Evolutionary conservation across 1,284 basidiomycete genomes (phyloP).

Genomic region (Leccinum fallax): DNA sequence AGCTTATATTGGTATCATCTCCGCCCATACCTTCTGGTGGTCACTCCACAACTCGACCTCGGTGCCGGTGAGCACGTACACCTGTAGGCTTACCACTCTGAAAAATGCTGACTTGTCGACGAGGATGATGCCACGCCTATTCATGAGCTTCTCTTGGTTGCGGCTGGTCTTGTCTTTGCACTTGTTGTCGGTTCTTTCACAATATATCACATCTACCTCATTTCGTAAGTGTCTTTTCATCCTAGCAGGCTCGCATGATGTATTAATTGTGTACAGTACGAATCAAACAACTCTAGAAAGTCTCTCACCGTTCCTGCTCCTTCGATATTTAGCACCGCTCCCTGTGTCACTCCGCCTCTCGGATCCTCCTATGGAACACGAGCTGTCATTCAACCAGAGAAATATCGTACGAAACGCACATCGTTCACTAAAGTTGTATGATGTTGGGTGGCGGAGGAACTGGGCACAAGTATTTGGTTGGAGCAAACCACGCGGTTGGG

Average conservation of each 20-base stretch:
- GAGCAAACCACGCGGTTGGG: slow-evolving; percentile 51
- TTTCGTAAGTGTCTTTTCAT: slow-evolving; percentile 57
- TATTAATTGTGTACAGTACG: slow-evolving; percentile 50
- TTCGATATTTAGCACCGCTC: slow-evolving; percentile 66
- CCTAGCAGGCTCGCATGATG: neutral
- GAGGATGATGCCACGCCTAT: slow-evolving; percentile 70
- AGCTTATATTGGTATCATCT: slow-evolving; percentile 61
- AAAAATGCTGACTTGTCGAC: slow-evolving; percentile 8
- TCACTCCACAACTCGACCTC: slow-evolving; percentile 64
- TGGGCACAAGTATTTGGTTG: slow-evolving; percentile 68
- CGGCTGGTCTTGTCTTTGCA: slow-evolving; percentile 63
- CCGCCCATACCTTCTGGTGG: slow-evolving; percentile 59
- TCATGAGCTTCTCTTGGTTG: slow-evolving; percentile 67
- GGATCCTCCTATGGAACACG: slow-evolving; percentile 73
- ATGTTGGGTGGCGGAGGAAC: slow-evolving; percentile 77
- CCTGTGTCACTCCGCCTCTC: slow-evolving; percentile 55
- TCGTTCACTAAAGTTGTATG: slow-evolving; percentile 67
- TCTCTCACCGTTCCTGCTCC: slow-evolving; percentile 74
- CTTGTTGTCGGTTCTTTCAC: slow-evolving; percentile 78
- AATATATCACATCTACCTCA: slow-evolving; percentile 78
- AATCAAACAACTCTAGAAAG: slow-evolving; percentile 88
- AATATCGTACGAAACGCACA: slow-evolving; percentile 69
- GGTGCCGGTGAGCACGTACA: slow-evolving; percentile 49
- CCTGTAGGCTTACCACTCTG: neutral
- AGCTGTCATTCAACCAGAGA: slow-evolving; percentile 72